Base-by-base conservation (phyloP, 495 filamentous ascomycete genomes). In the Ramalina intermedia region DNA sequence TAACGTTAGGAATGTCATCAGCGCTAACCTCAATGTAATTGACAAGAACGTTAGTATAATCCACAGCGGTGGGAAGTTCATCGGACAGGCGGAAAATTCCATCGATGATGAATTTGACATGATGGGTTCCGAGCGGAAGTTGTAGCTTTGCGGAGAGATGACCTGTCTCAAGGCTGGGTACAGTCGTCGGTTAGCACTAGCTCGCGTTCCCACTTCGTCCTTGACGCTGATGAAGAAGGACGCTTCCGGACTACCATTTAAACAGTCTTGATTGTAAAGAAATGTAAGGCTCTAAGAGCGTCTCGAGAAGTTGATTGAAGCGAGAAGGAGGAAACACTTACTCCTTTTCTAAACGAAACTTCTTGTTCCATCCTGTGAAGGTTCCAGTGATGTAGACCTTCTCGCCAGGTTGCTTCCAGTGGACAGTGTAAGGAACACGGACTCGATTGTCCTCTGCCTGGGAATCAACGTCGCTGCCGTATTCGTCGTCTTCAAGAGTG, bases 341-440 rank as follows among this genome's bases (percentile, higher is more conserved):
- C 89, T 81, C 80, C 70, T 75, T 81, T 62, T 85, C 79, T 60
- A 98, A 67, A 45, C 80, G 78, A 55, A 82, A 89, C 63, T 96
- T 96, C 65, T 84, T 81, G 61, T 87, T 85, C 91, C 91, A 98
- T 58, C 85, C 80, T 48, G 89, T 89, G 59, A 96, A 95, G 17
- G 93, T 96, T 52, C 91, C 91, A 1, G 93, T 96, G 36, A 98
- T 85, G 63, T 93, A 96, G 49, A 96, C 80, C 67, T 86, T 91
- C 47, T 93, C 76, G 29, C 83, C 84, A 35, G 75, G 75, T 23
- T 79, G 73, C 44, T 69, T 73, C 91, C 90, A 98, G 64, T 87
- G 81, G 36, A 98, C 76, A 29, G 73, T 61, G 12, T 86, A 94
- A 7, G 88, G 86, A 37, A 96, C 82, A 16, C 76, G 80, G 3